A percentile compares a stretch with the other conserved stretches of the same genome.
Evolutionary conservation across 2,329 filamentous ascomycete genomes (phyloP).

Genomic region (Teratosphaeria epicoccoides): DNA sequence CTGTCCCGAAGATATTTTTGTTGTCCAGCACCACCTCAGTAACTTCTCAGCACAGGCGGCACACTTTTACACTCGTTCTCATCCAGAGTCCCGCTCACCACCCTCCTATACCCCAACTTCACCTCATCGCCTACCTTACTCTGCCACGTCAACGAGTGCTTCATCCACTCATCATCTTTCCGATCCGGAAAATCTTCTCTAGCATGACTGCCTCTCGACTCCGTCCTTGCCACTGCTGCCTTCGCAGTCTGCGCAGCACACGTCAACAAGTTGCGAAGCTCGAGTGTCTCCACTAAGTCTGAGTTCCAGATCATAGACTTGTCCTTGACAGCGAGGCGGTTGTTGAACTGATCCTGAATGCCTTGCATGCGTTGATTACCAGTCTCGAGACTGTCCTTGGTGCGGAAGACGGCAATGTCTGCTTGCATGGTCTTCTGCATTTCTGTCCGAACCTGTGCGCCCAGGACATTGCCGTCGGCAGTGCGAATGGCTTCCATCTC

Average conservation of each 20-base stretch:
- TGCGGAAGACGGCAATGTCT: slow-evolving; percentile 38
- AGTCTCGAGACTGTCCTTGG: slow-evolving; percentile 25
- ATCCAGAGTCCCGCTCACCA: slow-evolving; percentile 35
- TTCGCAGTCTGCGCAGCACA: slow-evolving; percentile 39
- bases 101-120: slow-evolving; percentile 32
- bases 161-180: slow-evolving; percentile 35
- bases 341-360: slow-evolving; percentile 29
- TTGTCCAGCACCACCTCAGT: slow-evolving; percentile 11
- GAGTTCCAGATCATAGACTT: slow-evolving; percentile 40
- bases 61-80: slow-evolving; percentile 31
- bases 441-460: slow-evolving; percentile 28
- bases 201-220: slow-evolving; percentile 39
- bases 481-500: slow-evolving; percentile 29
- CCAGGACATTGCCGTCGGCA: slow-evolving; percentile 29
- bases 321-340: slow-evolving; percentile 31
- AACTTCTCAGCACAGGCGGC: slow-evolving; percentile 22
- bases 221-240: slow-evolving; percentile 32
- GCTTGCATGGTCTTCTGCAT: slow-evolving; percentile 40
- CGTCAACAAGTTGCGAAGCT: slow-evolving; percentile 37
- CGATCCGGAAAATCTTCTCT: slow-evolving; percentile 37
- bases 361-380: slow-evolving; percentile 26
- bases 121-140: slow-evolving; percentile 29
- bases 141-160: slow-evolving; percentile 40
- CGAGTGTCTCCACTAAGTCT: slow-evolving; percentile 39
- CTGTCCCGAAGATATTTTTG: no score